Percentiles rank a stretch among this genome's conserved stretches.
These are phyloP conservation scores for Alternaria hordeiaustralica DNA, from an alignment of 2,329 filamentous ascomycete species.

Conservation along the genomic window DNA sequence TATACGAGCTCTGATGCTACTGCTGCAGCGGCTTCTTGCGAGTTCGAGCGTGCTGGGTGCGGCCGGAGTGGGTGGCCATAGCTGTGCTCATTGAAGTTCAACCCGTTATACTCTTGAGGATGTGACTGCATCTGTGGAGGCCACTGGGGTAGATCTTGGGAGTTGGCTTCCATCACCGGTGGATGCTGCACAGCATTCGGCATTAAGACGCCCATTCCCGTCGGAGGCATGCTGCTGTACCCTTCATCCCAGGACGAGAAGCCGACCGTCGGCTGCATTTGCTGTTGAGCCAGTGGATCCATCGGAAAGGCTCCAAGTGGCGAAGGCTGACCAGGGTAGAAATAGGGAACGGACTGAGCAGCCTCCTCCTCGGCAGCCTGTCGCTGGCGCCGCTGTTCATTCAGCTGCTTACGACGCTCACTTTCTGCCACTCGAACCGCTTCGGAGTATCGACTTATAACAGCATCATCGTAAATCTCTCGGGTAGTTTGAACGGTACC, in stretches of 20 bases:
- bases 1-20: background rate
- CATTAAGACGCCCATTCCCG: background rate
- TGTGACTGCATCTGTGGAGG: background rate
- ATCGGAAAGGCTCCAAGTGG: background rate
- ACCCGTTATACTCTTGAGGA: background rate
- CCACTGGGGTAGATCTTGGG: background rate
- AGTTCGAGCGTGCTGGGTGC: background rate
- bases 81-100: background rate
- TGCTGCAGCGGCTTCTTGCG: slow-evolving; percentile 1
- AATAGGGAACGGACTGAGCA: background rate
- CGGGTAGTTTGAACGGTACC: slow-evolving; percentile 5
- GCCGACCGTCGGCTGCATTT: background rate
- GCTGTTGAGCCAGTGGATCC: background rate
- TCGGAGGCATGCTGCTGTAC: background rate
- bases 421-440: background rate
- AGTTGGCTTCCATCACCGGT: background rate
- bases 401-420: background rate
- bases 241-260: background rate
- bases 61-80: background rate
- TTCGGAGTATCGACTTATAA: slow-evolving; percentile 2
- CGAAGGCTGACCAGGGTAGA: background rate
- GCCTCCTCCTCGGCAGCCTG: background rate
- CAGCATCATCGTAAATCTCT: background rate
- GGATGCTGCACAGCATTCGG: background rate
- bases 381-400: background rate